Evolutionary conservation across 169 alveolate species (phyloP).

Genomic region (Cryptosporidium sp.): DNA sequence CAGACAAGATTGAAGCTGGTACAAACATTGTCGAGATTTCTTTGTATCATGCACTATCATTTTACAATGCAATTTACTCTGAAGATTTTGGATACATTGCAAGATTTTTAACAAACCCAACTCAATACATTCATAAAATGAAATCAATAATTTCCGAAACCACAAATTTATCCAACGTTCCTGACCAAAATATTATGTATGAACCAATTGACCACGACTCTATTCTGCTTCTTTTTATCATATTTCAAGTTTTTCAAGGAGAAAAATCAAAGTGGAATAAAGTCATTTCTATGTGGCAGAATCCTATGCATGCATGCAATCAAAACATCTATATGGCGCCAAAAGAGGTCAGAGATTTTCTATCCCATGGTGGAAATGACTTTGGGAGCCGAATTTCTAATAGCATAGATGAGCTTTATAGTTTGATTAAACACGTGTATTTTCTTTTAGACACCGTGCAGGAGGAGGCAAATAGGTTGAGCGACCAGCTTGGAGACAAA

Average conservation of each 20-base stretch:
- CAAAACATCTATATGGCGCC: constrained; percentile 73
- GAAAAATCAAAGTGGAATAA: constrained; percentile 58
- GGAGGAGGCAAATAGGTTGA: constrained; percentile 17
- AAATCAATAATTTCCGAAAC: neutral
- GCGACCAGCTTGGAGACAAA: neutral
- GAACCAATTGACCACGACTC: constrained; percentile 61
- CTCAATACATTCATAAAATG: constrained; percentile 37
- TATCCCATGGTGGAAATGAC: constrained; percentile 60
- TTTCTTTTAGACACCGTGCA: constrained; percentile 13
- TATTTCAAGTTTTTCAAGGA: constrained; percentile 41
- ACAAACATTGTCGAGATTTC: constrained; percentile 44
- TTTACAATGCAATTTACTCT: constrained; percentile 52
- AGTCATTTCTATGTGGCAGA: constrained; percentile 43
- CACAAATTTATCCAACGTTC: neutral
- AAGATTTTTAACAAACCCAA: constrained; percentile 59
- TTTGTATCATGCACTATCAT: constrained; percentile 1
- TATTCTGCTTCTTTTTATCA: constrained; percentile 21
- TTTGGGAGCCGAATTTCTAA: constrained; percentile 12
- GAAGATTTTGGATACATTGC: constrained; percentile 63
- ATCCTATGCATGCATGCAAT: constrained; percentile 43
- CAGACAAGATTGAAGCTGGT: constrained; percentile 46
- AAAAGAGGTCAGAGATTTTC: constrained; percentile 57
- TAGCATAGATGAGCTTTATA: constrained; percentile 55
- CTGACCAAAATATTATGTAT: constrained; percentile 14
- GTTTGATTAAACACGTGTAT: constrained; percentile 31